Evolutionary conservation across 2,329 filamentous ascomycete species (phyloP), one percentile per base, ranked within the genome.

Genomic region (Colletotrichum incanum): DNA sequence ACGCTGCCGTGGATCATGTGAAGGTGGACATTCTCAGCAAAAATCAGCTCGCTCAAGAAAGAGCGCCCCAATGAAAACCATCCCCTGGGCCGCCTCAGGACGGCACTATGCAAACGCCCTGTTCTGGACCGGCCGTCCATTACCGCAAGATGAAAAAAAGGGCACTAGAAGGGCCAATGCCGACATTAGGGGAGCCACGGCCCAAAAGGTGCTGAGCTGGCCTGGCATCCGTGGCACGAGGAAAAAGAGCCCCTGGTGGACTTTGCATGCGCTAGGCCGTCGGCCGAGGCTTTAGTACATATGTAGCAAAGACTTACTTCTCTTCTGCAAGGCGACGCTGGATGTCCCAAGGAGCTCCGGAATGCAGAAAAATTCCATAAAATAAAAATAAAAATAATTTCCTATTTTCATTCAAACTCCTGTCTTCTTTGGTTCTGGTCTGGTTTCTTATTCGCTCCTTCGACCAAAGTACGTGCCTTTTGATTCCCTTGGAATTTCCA

Each of bases 1-100:
- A 41, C 54, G 20, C 54, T 63, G 52, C 52, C 59, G 52, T 39
- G 65, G 70, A 72, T 72, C 70, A 72, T 72, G 70, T 72, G 70
- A 72, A 72, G 37, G 65, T 72, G 45, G 70, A 65, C 60, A 65
- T 70, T 55, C 18, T 62, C 41, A 12, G 39, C 18, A 45, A 45
- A 59, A 47, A 50, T n/a, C 18, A 62, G 45, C 28, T 26, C 43
- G 28, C 59, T 18, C 26, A 16, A 37, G 16, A 28, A 28, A 39
- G 60, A 41, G 18, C 60, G 5, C 39, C 47, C 37, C 41, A 71
- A 71, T 68, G 68, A 39, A 16, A 26, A 26, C n/a, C 12, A 4
- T 31, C 28, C 61, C 52, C 45, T 65, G 43, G 23, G 9, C 37
- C 45, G 31, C 18, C 16, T 23, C 14, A 39, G 52, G 52, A 37